Evolutionary conservation across 495 filamentous ascomycete species (phyloP).

Genomic region (Penicillium riverlandense): DNA sequence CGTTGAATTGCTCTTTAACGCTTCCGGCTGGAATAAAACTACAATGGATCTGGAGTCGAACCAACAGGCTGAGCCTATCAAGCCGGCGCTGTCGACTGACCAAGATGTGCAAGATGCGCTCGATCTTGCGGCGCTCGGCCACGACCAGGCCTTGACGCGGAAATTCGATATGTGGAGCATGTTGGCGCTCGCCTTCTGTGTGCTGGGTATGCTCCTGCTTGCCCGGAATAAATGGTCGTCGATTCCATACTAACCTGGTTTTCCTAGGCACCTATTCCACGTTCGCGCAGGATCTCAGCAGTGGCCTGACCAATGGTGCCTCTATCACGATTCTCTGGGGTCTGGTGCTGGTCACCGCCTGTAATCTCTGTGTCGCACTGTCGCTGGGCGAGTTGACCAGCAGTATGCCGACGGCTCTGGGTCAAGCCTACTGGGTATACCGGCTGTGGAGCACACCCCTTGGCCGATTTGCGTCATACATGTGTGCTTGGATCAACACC

Average conservation of each 20-base stretch:
- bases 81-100: constrained; percentile 25
- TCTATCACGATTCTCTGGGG: constrained; percentile 46
- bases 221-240: background rate
- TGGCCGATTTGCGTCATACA: constrained; percentile 38
- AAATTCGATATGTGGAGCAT: constrained; percentile 45
- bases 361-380: constrained; percentile 42
- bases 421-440: constrained; percentile 42
- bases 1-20: constrained; percentile 11
- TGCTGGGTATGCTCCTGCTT: constrained; percentile 22
- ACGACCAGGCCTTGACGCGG: constrained; percentile 41
- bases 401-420: constrained; percentile 42
- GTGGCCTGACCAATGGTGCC: constrained; percentile 40
- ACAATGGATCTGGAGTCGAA: constrained; percentile 31
- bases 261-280: constrained; percentile 35
- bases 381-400: constrained; percentile 42
- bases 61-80: constrained; percentile 11
- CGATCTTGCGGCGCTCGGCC: constrained; percentile 45
- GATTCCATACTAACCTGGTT: background rate
- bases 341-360: constrained; percentile 35
- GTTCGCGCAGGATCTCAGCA: constrained; percentile 39
- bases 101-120: constrained; percentile 40
- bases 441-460: constrained; percentile 30
- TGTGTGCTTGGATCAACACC: constrained; percentile 46
- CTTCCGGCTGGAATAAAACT: constrained; percentile 5
- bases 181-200: constrained; percentile 41